phyloP scores from a whole-genome alignment of 768 basidiomycete species.

The Lactifluus echinatus region DNA sequence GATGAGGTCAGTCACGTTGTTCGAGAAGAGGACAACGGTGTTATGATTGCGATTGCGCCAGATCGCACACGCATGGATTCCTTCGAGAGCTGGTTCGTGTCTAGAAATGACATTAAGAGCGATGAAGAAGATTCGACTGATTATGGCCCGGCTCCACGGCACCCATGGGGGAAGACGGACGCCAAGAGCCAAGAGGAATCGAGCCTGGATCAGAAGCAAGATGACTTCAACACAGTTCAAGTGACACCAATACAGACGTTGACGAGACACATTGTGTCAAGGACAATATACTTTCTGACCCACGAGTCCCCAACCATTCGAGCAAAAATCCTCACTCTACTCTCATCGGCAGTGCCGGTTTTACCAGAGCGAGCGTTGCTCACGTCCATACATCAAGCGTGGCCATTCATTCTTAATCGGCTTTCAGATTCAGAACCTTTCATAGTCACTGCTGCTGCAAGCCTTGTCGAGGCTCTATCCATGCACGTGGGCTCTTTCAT shows the following conservation, averaged over 20 bases:
- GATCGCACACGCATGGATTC: constrained; percentile 35
- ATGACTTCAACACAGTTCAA: constrained; percentile 37
- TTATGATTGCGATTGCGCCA: background rate
- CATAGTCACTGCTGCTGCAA: constrained; percentile 70
- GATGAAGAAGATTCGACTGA: constrained; percentile 36
- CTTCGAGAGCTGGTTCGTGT: constrained; percentile 60
- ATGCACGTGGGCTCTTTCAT: constrained; percentile 76
- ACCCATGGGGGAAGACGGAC: constrained; percentile 43
- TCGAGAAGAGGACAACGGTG: constrained; percentile 12
- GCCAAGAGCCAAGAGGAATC: constrained; percentile 22
- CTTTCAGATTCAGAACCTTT: constrained; percentile 64
- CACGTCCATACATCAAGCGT: constrained; percentile 78
- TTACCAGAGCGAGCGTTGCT: constrained; percentile 66
- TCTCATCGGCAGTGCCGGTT: constrained; percentile 67
- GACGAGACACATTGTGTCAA: constrained; percentile 77
- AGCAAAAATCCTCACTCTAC: constrained; percentile 67
- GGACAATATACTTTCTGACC: constrained; percentile 85
- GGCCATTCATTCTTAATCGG: constrained; percentile 91
- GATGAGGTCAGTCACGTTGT: constrained; percentile 34
- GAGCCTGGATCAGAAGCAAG: constrained; percentile 24
- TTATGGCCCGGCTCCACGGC: constrained; percentile 52
- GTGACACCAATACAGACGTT: constrained; percentile 66
- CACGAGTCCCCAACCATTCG: constrained; percentile 84
- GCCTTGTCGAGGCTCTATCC: constrained; percentile 63
- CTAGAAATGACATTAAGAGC: constrained; percentile 31